Percentiles rank a stretch among this genome's conserved stretches.
Conservation (phyloP, 192 early-diverging fungal genomes). For the Mortierella alpina region DNA sequence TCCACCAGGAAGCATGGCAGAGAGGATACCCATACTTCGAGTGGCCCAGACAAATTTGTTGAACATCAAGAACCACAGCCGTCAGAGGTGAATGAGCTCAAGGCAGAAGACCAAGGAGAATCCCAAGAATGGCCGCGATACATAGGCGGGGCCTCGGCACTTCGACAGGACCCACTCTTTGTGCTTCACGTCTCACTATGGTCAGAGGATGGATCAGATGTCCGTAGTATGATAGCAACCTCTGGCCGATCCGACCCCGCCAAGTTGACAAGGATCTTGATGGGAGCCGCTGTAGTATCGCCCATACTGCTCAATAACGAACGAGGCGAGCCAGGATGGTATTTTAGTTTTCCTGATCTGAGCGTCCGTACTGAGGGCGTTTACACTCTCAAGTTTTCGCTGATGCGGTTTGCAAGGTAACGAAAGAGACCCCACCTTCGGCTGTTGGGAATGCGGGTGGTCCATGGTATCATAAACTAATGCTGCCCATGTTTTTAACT, state of each 20-base stretch:
- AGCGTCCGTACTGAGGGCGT: conserved; percentile 79
- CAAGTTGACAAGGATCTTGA: conserved; percentile 68
- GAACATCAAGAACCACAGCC: neutral
- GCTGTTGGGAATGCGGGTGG: neutral
- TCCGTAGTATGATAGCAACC: conserved; percentile 70
- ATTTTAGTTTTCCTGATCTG: conserved; percentile 83
- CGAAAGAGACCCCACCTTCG: neutral
- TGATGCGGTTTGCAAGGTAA: conserved; percentile 77
- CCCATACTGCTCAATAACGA: conserved; percentile 65
- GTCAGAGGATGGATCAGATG: conserved; percentile 66
- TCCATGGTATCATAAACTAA: neutral
- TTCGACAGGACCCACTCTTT: conserved; percentile 66
- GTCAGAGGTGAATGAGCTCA: neutral
- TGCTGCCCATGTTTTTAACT: neutral
- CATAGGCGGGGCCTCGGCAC: conserved; percentile 1
- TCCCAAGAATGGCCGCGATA: conserved; percentile 12
- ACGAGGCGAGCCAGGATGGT: conserved; percentile 71
- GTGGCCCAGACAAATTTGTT: too few relatives aligned
- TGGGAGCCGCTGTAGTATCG: conserved; percentile 71
- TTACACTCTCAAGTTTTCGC: conserved; percentile 74
- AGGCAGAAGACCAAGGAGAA: too few relatives aligned
- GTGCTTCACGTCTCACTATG: conserved; percentile 71
- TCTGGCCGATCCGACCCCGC: conserved; percentile 44
- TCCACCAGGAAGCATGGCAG: neutral
- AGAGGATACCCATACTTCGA: neutral